Base-by-base conservation (phyloP, 169 alveolate species). In the Plasmodium inui region DNA sequence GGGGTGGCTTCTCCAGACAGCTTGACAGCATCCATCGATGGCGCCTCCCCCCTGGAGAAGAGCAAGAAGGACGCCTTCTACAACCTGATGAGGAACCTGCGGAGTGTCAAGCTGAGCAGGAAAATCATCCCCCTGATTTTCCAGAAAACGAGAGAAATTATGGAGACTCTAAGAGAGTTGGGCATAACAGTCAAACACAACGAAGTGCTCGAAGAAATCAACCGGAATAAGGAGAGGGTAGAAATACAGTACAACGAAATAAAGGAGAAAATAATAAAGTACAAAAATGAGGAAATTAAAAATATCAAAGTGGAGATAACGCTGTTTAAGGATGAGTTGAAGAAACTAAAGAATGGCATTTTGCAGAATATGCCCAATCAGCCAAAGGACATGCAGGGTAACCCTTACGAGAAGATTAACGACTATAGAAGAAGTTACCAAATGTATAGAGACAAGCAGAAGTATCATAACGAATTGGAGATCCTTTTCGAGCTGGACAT, bases 401-500 rank as follows among this genome's bases (percentile, higher is more conserved):
- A 91, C 39, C 96, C 98, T 10, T 98, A 98, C 88, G 93, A 91
- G 76, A 92, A 95, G 50, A 95, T 98, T 86, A 98, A 97, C 91
- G 96, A 92, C 12, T 97, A 95, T 86, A 97, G 97, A 83, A 92
- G 91, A 19, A 92, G 96, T 30, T 94, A 97, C 53, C 79, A 96
- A 39, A 96, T 93, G 30, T 97, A 98, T 84, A 98, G 98, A 83
- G 96, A 92, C 14, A 97, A 96, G 57, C 98, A 98, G 19, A 96
- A 93, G 46, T 97, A 96, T 46, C 97, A 96, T 92, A 98, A 98
- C 93, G 97, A 98, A 88, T 96, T 98, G 82, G 99, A 98, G 95
- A 97, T 98, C 74, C 96, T 98, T 28, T 98, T 98, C 83, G 99
- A 98, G 92, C 97, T 98, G 71, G 98, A 98, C 89, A 96, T 96